A percentile compares a stretch with the other conserved stretches of the same genome.
Evolutionary conservation across 208 protist genomes (phyloP).

Genomic region (Wallacemonas sp.): DNA sequence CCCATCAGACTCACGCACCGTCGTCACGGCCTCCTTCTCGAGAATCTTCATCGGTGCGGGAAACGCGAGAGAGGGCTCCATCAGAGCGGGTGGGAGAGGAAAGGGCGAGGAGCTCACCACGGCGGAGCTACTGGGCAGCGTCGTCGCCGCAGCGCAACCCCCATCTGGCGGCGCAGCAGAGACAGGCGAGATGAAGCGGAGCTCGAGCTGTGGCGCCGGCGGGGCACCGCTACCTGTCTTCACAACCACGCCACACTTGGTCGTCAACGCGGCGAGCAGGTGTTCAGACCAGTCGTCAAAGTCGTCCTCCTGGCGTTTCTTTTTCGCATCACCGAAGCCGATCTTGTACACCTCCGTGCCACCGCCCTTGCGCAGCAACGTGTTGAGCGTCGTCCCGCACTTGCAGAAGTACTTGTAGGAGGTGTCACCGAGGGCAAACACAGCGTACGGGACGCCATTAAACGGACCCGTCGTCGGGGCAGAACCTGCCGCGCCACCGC

Average conservation of each 20-base stretch:
- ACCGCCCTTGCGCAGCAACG: constrained; percentile 56
- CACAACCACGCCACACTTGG: constrained; percentile 35
- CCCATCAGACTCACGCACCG: constrained; percentile 41
- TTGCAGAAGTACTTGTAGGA: constrained; percentile 96
- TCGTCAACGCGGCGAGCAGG: constrained; percentile 39
- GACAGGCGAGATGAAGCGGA: constrained; percentile 21
- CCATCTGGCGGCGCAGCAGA: too few species aligned
- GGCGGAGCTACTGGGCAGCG: too few species aligned
- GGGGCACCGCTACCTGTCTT: constrained; percentile 20
- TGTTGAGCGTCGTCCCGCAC: constrained; percentile 42
- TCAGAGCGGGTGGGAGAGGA: constrained; percentile 38
- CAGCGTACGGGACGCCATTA: constrained; percentile 59
- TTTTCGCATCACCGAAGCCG: constrained; percentile 59
- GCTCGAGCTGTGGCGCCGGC: constrained; percentile 45
- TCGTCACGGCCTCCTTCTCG: constrained; percentile 37
- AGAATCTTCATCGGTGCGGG: constrained; percentile 45
- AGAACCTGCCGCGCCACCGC: not conserved
- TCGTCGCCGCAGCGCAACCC: too few species aligned
- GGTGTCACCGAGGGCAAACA: constrained; percentile 94
- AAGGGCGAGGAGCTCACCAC: constrained; percentile 31
- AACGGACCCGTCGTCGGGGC: constrained; percentile 35
- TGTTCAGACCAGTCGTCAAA: constrained; percentile 78
- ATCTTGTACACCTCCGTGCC: constrained; percentile 52
- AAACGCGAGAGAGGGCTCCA: constrained; percentile 55
- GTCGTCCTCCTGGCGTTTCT: constrained; percentile 50